Evolutionary conservation across 805 yeast genomes (phyloP), one percentile per base, ranked within the genome.

Genomic region (Saccharomyces paradoxus): DNA sequence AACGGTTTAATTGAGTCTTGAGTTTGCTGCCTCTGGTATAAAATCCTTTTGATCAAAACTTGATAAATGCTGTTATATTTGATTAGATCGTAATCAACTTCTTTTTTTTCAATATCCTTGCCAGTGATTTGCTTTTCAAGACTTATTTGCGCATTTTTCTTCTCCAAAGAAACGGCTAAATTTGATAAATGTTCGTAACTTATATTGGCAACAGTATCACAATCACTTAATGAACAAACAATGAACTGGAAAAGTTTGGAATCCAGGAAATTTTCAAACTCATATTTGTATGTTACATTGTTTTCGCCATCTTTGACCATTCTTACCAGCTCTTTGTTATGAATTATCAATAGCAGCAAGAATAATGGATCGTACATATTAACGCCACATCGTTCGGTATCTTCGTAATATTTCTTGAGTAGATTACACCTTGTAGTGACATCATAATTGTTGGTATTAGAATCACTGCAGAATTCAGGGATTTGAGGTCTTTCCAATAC

Each of bases 321-420:
- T 28, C 64, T 68, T 46, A 86, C 77, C 31, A 87, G 71, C 57
- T 86, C 91, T 4, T 81, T 83, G 60, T 83, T 86, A 65, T 83
- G 85, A 41, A 86, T 65, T 4, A 84, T 69, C 56, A 84, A 64
- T 53, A 86, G 72, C 56, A 88, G 66, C 41, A 90, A 61, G 62
- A 90, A 88, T 63, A 85, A 83, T n/a, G 83, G 78, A 64, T 89
- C 92, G 67, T 90, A 87, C 6, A 71, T 58, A 0, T 74, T 65
- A 17, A 59, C 57, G 48, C 71, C 71, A 2, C 59, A 32, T n/a
- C 48, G 31, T 9, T 51, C 53, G 14, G 52, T 49, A 65, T 17
- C 56, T 55, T 21, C 51, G 46, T 73, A 76, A 71, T 31, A 62
- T 67, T 8, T 54, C 51, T 30, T 13, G 32, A 41, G 48, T 29